Evolutionary conservation across 2,329 filamentous ascomycete species (phyloP), one percentile per base, ranked within the genome.

Genomic region (Didymella arachidicola): DNA sequence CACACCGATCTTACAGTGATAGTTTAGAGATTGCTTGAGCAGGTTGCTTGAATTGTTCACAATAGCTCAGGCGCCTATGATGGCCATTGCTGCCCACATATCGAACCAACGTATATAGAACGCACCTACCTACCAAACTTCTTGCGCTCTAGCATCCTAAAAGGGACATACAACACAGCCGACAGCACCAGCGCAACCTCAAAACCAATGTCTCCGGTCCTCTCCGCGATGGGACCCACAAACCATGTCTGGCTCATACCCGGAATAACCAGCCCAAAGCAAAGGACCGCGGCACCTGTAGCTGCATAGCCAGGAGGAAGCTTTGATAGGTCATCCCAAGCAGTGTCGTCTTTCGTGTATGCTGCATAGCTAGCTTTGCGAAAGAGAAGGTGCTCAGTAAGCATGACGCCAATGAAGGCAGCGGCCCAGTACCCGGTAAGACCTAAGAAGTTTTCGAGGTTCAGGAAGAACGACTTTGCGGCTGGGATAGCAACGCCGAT

Each of bases 181-280:
- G 78, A 79, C 11, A 82, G 69, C 27, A 80, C 79, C 67, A 89
- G 83, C 0, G 86, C 86, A 71, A 87, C 75, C 77, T 89, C 87
- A 57, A 89, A 88, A 0, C 87, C 87, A 70, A 89, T 84, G 62
- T 89, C 87, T 0, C 87, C 87, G 11, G 86, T 87, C 34, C 66
- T 81, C 72, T 80, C 74, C 0, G 86, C 86, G 64, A 89, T 84
- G 0, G 86, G 86, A 0, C 86, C 86, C 8, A 80, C 83, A 67
- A 82, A 88, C 86, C 86, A 88, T 4, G 81, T 82, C 72, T 87
- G 84, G 10, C 79, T 80, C 82, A 88, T 88, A 30, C 82, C 84
- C 0, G 86, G 86, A 7, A 88, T 78, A 2, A 88, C 80, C 8
- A 88, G 62, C 5, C 64, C 79, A 64, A 81, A 80, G 53, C 75